Evolutionary conservation across 2,329 filamentous ascomycete species (phyloP).

Genomic region (Colletotrichum filicis): DNA sequence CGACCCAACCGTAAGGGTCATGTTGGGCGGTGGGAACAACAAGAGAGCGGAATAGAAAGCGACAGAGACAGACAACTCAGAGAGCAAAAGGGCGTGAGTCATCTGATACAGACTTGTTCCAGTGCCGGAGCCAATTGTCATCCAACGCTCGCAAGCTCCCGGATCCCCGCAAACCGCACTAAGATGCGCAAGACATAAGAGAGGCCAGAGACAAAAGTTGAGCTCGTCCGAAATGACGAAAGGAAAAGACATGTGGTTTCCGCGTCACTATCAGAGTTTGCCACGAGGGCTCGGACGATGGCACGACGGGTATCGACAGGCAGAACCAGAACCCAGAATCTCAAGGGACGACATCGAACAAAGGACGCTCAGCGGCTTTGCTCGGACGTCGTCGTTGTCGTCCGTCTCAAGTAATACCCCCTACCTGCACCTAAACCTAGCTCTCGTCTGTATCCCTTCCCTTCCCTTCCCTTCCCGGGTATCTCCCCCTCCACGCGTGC

Average conservation of each 20-base stretch:
- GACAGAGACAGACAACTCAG: not conserved
- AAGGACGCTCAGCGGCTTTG: not conserved
- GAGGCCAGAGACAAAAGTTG: not conserved
- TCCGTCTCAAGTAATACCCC: not conserved
- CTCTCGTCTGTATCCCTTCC: not conserved
- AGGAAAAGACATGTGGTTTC: not conserved
- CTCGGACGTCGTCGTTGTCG: not conserved
- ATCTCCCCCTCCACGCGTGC: too few relatives aligned
- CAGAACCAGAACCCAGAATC: not conserved
- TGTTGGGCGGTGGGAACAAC: not conserved
- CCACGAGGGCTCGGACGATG: slow-evolving; percentile 24
- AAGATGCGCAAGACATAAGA: not conserved
- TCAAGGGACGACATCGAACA: not conserved
- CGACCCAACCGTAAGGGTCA: not conserved
- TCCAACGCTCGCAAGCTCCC: not conserved
- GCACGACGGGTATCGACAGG: not conserved
- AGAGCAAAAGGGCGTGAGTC: slow-evolving; percentile 4
- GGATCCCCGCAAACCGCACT: not conserved
- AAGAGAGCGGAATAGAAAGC: not conserved
- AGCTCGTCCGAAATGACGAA: not conserved
- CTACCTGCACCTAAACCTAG: not conserved
- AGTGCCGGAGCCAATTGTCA: not conserved
- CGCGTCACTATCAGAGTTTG: slow-evolving; percentile 5
- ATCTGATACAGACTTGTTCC: slow-evolving; percentile 26
- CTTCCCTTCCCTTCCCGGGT: not conserved